A percentile compares a stretch with the other conserved stretches of the same genome.
Conservation (phyloP, 202 grass and related monocot genomes). For the Zoysia matrella region DNA sequence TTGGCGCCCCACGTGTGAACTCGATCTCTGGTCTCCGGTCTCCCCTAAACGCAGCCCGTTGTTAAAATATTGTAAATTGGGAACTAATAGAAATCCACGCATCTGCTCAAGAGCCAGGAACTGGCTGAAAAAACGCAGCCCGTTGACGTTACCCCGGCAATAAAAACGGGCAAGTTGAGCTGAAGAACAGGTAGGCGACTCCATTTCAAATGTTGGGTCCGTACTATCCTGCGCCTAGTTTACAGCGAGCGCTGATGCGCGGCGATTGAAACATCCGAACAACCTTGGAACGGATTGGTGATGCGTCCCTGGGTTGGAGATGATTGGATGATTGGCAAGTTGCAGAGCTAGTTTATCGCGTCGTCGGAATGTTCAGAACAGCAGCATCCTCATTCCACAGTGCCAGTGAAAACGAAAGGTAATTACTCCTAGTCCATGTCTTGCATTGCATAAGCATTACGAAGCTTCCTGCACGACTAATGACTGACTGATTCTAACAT, state of each 20-base stretch:
- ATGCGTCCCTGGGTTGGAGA: constrained; percentile 15
- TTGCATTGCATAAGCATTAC: too few species aligned
- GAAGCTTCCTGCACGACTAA: too few species aligned
- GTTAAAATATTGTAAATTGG: background rate
- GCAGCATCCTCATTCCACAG: background rate
- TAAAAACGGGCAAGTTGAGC: constrained; percentile 5
- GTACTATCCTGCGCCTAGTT: background rate
- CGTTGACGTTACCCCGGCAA: background rate
- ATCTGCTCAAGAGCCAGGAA: background rate
- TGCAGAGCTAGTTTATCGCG: constrained; percentile 33
- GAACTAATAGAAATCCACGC: background rate
- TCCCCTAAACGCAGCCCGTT: background rate
- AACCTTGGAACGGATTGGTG: constrained; percentile 29
- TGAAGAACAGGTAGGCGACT: constrained; percentile 10
- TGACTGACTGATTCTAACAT: too few species aligned
- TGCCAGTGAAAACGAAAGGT: background rate
- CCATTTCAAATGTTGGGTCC: background rate
- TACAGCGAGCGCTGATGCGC: constrained; percentile 28
- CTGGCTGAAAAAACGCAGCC: too few species aligned
- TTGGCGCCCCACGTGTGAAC: constrained; percentile 14
- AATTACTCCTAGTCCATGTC: background rate
- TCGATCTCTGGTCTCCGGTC: background rate
- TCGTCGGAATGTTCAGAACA: constrained; percentile 30
- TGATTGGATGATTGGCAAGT: constrained; percentile 23
- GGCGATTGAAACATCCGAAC: constrained; percentile 38